Conservation (phyloP, 176 grass and related monocot genomes). For the Musa beccarii region DNA sequence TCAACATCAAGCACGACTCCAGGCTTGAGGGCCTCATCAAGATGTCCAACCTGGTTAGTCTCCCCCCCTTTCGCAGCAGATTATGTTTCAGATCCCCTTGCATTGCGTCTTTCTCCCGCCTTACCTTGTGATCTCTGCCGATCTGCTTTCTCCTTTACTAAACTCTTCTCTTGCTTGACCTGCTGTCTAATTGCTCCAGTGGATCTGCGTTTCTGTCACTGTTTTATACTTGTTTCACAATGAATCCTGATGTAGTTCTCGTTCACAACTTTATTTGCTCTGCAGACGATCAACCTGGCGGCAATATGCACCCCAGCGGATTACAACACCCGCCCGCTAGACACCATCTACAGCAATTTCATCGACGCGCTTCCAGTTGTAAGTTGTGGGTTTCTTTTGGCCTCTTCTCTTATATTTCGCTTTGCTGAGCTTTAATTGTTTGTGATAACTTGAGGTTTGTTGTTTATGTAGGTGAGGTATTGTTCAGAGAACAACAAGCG, state of each 20-base stretch:
- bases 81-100: not conserved
- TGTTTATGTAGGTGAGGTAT: slow-evolving; percentile 57
- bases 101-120: not conserved
- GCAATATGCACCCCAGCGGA: slow-evolving; percentile 92
- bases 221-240: not conserved
- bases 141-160: not conserved
- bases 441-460: not conserved
- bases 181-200: not conserved
- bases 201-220: too few species aligned
- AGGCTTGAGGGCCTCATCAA: slow-evolving; percentile 89
- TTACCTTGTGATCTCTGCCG: not conserved
- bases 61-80: not conserved
- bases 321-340: slow-evolving; percentile 86
- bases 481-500: slow-evolving; percentile 92
- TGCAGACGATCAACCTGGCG: slow-evolving; percentile 75
- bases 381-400: not conserved
- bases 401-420: not conserved
- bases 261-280: slow-evolving; percentile 22
- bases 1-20: slow-evolving; percentile 90
- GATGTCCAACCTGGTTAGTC: slow-evolving; percentile 74
- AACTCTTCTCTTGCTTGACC: not conserved
- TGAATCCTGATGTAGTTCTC: slow-evolving; percentile 17
- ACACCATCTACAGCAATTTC: slow-evolving; percentile 97
- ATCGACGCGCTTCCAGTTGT: slow-evolving; percentile 91
- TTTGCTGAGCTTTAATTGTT: not conserved